Evolutionary conservation across 257 asterid genomes (phyloP), one percentile per base, ranked within the genome.

Genomic region (Solanum lycopersicoides): DNA sequence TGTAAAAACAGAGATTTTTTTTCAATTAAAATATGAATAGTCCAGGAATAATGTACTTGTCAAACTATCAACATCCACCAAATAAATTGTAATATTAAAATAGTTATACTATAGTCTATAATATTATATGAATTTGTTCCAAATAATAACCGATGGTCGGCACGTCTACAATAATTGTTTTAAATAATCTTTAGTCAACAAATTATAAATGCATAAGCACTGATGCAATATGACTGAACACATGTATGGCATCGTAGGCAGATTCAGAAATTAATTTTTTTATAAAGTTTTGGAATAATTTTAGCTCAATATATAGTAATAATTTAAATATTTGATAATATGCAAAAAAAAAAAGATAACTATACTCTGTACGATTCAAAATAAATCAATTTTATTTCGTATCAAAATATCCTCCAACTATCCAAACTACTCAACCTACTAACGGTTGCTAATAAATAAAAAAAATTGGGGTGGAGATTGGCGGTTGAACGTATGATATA

Each of bases 241-340:
- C 42, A 72, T 14, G 4, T 72, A 53, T 35, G 14, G 16, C 7
- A 9, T 53, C 16, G 1, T 0, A 4, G 1, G 9, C 0, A 0
- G 14, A 73, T 73, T 35, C 2, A 34, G 1, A 53, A 73, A 35
- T 5, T 73, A 10, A 73, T 37, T 0, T 6, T 53, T 73, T 37
- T 37, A 5, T 37, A 11, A 1, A 3, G 0, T 21, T 1, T 1
- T 21, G 10, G 0, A 5, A 12, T 11, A 20, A 35, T 73, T 35
- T 73, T 1, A 37, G 37, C 1, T 73, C 7, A 73, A 35, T 1
- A 35, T 9, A 35, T 1, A 10, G 5, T 35, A 73, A 6, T 73
- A 73, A 73, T 12, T 73, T 3, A 60, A 21, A 60, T 9, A 23
- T 10, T 60, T 21, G 6, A 11, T 60, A 60, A 66, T 12, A 28